These are phyloP conservation scores for Linnemannia schmuckeri DNA, from an alignment of 192 early-diverging fungal genomes.

Conservation along the genomic window DNA sequence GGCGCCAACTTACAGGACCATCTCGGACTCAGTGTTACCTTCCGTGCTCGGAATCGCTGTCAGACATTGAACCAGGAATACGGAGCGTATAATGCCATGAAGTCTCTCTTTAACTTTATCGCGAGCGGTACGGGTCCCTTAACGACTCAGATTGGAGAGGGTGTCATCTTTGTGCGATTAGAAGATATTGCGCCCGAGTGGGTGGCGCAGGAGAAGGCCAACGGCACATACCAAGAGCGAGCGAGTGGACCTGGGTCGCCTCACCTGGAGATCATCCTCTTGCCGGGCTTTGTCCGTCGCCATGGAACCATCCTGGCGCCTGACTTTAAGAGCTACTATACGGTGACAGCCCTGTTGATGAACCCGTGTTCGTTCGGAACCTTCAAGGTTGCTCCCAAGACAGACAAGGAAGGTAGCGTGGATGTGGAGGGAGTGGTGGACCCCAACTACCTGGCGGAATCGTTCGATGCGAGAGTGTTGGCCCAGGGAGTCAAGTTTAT, in stretches of 20 bases:
- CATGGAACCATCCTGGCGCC: conserved; percentile 31
- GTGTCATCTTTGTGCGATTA: conserved; percentile 39
- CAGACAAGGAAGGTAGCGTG: background rate
- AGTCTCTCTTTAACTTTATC: conserved; percentile 14
- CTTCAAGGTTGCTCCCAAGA: conserved; percentile 22
- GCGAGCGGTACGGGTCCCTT: conserved; percentile 18
- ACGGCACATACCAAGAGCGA: conserved; percentile 41
- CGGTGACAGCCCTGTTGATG: conserved; percentile 29
- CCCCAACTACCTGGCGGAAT: conserved; percentile 35
- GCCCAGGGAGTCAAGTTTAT: conserved; percentile 41
- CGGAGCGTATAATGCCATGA: background rate
- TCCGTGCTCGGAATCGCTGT: conserved; percentile 19
- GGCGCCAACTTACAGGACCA: conserved; percentile 58
- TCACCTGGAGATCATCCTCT: conserved; percentile 43
- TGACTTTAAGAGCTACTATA: conserved; percentile 33
- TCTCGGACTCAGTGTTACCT: conserved; percentile 32
- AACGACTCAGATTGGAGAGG: conserved; percentile 35
- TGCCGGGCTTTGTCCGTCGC: conserved; percentile 16
- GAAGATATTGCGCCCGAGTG: conserved; percentile 48
- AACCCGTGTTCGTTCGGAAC: conserved; percentile 36
- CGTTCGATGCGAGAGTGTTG: conserved; percentile 34
- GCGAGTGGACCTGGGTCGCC: conserved; percentile 43
- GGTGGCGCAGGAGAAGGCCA: conserved; percentile 43
- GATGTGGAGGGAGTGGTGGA: conserved; percentile 36
- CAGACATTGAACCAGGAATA: conserved; percentile 2